phyloP scores from a whole-genome alignment of 1,284 basidiomycete genomes.

The Wallemia ichthyophaga region DNA sequence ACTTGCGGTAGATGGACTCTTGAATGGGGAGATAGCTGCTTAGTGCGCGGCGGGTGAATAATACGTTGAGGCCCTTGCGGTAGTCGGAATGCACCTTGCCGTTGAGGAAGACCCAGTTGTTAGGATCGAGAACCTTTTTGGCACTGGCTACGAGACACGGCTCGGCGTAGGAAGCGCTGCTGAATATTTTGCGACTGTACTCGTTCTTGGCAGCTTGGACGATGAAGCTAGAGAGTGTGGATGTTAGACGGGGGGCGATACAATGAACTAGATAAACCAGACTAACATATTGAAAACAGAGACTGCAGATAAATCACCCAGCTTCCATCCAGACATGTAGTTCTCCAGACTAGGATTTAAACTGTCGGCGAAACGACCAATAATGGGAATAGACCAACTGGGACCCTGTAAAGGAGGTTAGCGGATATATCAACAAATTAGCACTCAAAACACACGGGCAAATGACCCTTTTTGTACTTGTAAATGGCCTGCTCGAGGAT shows the following conservation, averaged over 20 bases:
- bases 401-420: slow-evolving; percentile 17
- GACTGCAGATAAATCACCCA: slow-evolving; percentile 49
- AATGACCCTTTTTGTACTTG: slow-evolving; percentile 50
- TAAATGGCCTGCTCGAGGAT: slow-evolving; percentile 55
- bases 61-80: slow-evolving; percentile 59
- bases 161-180: slow-evolving; percentile 61
- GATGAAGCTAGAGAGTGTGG: slow-evolving; percentile 40
- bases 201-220: slow-evolving; percentile 83
- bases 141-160: slow-evolving; percentile 83
- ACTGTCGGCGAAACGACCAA: slow-evolving; percentile 73
- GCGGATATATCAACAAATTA: background rate
- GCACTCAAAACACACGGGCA: slow-evolving; percentile 30
- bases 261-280: slow-evolving; percentile 4
- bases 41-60: slow-evolving; percentile 82
- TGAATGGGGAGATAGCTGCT: slow-evolving; percentile 65
- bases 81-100: slow-evolving; percentile 86
- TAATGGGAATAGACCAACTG: slow-evolving; percentile 72
- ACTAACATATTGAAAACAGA: slow-evolving; percentile 87
- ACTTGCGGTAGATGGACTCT: slow-evolving; percentile 51
- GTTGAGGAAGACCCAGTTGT: slow-evolving; percentile 96
- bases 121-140: slow-evolving; percentile 52
- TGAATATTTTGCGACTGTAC: slow-evolving; percentile 68
- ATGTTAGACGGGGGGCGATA: background rate
- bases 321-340: slow-evolving; percentile 67
- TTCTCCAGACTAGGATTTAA: slow-evolving; percentile 59